phyloP scores from a whole-genome alignment of 2,329 filamentous ascomycete genomes.

The Paecilomyces variotii region DNA sequence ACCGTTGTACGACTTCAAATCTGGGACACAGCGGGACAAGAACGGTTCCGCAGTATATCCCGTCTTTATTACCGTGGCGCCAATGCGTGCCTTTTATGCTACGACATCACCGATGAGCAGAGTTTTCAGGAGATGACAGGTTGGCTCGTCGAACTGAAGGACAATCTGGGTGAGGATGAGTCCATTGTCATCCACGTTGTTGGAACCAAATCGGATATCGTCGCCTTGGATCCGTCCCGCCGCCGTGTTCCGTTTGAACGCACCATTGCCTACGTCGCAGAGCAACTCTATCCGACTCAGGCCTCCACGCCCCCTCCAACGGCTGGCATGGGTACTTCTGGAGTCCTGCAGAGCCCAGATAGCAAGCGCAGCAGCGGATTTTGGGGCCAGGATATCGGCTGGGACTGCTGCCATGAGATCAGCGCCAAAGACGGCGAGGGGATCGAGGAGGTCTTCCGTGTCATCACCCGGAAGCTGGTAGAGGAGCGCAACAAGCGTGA shows the following conservation, averaged over 20 bases:
- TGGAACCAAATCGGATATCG: conserved; percentile 86
- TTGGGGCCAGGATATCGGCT: conserved; percentile 88
- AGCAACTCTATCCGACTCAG: conserved; percentile 70
- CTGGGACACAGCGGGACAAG: conserved; percentile 94
- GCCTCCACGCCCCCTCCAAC: conserved; percentile 61
- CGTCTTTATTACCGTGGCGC: conserved; percentile 94
- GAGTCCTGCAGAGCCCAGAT: conserved; percentile 25
- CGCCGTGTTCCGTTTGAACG: conserved; percentile 88
- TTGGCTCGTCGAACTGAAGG: conserved; percentile 78
- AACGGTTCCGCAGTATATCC: conserved; percentile 89
- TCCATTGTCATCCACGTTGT: conserved; percentile 90
- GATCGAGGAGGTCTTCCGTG: conserved; percentile 91
- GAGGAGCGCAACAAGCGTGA: conserved; percentile 58
- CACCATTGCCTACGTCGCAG: conserved; percentile 91
- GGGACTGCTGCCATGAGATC: conserved; percentile 97
- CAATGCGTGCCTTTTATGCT: conserved; percentile 88
- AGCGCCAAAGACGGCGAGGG: conserved; percentile 89
- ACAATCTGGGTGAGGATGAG: conserved; percentile 57
- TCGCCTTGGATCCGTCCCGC: conserved; percentile 68
- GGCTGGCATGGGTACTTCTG: conserved; percentile 35
- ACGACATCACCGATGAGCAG: conserved; percentile 79
- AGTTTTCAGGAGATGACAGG: conserved; percentile 89
- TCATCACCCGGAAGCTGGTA: conserved; percentile 74
- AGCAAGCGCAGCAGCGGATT: conserved; percentile 41
- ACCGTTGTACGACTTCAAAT: conserved; percentile 87